phyloP scores from a whole-genome alignment of 2,329 filamentous ascomycete species.

The Verticillium dahliae region DNA sequence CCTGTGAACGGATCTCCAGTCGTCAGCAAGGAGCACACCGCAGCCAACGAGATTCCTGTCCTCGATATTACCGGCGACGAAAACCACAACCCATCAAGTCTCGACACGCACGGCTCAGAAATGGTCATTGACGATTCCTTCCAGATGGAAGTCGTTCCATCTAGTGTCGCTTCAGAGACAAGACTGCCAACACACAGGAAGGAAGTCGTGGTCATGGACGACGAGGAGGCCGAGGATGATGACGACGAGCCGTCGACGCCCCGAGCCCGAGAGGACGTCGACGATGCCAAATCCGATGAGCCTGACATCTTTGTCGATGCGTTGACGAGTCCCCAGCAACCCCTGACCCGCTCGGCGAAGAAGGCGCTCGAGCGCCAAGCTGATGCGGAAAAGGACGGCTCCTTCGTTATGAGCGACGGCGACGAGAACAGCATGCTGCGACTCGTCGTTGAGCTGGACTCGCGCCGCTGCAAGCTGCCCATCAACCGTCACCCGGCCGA shows the following conservation, averaged over 20 bases:
- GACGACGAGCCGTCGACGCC: constrained; percentile 7
- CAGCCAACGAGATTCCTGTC: neutral
- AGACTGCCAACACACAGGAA: neutral
- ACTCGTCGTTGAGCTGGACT: constrained; percentile 43
- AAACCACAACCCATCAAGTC: constrained; percentile 7
- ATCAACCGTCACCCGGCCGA: constrained; percentile 14
- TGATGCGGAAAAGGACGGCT: constrained; percentile 14
- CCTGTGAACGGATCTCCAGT: constrained; percentile 46
- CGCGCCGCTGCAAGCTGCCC: constrained; percentile 24
- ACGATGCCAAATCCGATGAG: constrained; percentile 34
- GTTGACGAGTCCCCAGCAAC: constrained; percentile 31
- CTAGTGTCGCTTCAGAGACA: constrained; percentile 14
- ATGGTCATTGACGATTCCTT: constrained; percentile 9
- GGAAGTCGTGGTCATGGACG: neutral
- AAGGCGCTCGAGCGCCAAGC: constrained; percentile 13
- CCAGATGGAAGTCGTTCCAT: constrained; percentile 19
- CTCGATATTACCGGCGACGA: constrained; percentile 7
- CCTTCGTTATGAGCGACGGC: constrained; percentile 34
- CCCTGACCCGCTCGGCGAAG: constrained; percentile 2
- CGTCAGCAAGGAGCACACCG: constrained; percentile 18
- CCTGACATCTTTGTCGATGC: constrained; percentile 44
- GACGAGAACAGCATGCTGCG: constrained; percentile 42
- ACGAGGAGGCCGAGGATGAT: constrained; percentile 1
- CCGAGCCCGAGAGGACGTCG: constrained; percentile 9
- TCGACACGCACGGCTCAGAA: constrained; percentile 3